phyloP scores from a whole-genome alignment of 1,284 basidiomycete genomes.

The Grifola frondosa region DNA sequence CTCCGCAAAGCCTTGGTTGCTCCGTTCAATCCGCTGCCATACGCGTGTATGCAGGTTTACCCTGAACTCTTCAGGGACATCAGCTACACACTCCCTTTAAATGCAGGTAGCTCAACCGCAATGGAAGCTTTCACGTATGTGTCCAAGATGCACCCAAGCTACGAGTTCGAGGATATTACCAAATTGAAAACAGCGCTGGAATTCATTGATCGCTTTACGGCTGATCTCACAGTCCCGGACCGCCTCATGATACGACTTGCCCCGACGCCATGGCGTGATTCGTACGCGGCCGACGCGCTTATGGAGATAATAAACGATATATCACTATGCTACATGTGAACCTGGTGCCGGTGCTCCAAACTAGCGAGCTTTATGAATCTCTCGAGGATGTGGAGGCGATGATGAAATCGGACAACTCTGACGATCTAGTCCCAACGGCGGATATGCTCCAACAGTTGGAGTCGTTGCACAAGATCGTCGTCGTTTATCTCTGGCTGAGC shows the following conservation, averaged over 20 bases:
- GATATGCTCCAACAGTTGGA: slow-evolving; percentile 60
- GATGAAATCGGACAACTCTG: too few species aligned
- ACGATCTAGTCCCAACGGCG: too few species aligned
- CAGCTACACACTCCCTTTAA: slow-evolving; percentile 40
- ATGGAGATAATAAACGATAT: slow-evolving; percentile 27
- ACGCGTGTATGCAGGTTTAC: slow-evolving; percentile 35
- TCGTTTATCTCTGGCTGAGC: slow-evolving; percentile 86
- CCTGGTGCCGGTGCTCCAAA: slow-evolving; percentile 25
- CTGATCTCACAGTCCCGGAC: slow-evolving; percentile 27
- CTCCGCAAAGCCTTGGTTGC: slow-evolving; percentile 48
- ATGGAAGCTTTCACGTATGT: slow-evolving; percentile 29
- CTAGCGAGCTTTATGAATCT: slow-evolving; percentile 6
- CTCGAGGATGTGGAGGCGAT: not conserved
- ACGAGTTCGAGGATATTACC: slow-evolving; percentile 20
- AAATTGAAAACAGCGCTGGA: slow-evolving; percentile 11
- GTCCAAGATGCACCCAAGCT: slow-evolving; percentile 26
- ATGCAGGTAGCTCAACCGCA: slow-evolving; percentile 13
- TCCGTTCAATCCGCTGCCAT: slow-evolving; percentile 35
- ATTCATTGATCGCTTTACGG: slow-evolving; percentile 26
- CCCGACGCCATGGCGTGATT: slow-evolving; percentile 31
- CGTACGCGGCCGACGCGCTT: slow-evolving; percentile 21
- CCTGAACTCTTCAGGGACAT: slow-evolving; percentile 26
- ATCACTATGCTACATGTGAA: slow-evolving; percentile 22
- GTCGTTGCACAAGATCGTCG: slow-evolving; percentile 77
- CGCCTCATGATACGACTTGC: slow-evolving; percentile 25